phyloP scores from a whole-genome alignment of 2,329 filamentous ascomycete genomes.

The Cadophora sp. region DNA sequence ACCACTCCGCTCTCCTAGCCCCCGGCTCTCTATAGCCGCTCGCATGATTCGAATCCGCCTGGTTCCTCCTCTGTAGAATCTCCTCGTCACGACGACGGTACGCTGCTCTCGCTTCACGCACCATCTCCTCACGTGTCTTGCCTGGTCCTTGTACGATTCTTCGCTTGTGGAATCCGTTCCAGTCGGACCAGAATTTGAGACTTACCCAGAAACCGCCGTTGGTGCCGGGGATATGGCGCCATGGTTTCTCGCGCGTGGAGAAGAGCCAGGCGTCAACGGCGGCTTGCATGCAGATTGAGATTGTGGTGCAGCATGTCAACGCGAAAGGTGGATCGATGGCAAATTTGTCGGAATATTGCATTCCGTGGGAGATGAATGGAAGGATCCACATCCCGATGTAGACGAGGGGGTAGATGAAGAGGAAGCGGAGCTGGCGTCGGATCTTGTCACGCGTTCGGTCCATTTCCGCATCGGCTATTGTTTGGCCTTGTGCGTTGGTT shows the following conservation, averaged over 20 bases:
- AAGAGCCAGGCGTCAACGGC: slow-evolving; percentile 74
- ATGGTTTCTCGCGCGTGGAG: slow-evolving; percentile 73
- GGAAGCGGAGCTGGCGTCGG: slow-evolving; percentile 70
- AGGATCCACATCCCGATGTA: slow-evolving; percentile 77
- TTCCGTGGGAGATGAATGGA: slow-evolving; percentile 70
- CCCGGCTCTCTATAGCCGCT: slow-evolving; percentile 38
- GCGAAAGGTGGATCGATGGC: slow-evolving; percentile 60
- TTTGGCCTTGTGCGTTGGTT: slow-evolving; percentile 40
- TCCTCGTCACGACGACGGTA: slow-evolving; percentile 57
- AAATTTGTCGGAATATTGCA: slow-evolving; percentile 62
- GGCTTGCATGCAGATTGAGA: slow-evolving; percentile 70
- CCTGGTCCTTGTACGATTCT: slow-evolving; percentile 49
- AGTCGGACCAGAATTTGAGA: slow-evolving; percentile 45
- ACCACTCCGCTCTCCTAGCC: slow-evolving; percentile 41
- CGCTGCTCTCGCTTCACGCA: slow-evolving; percentile 56
- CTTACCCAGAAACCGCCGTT: slow-evolving; percentile 48
- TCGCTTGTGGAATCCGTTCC: slow-evolving; percentile 36
- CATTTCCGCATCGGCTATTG: slow-evolving; percentile 45
- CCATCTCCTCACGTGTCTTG: slow-evolving; percentile 59
- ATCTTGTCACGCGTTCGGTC: slow-evolving; percentile 59
- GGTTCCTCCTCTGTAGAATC: slow-evolving; percentile 46
- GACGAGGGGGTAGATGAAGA: slow-evolving; percentile 78
- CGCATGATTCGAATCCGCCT: slow-evolving; percentile 10
- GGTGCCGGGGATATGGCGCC: slow-evolving; percentile 60
- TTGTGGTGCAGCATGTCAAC: slow-evolving; percentile 60